These are phyloP conservation scores for Claviceps digitariae DNA, from an alignment of 2,329 filamentous ascomycete species.

Conservation along the genomic window DNA sequence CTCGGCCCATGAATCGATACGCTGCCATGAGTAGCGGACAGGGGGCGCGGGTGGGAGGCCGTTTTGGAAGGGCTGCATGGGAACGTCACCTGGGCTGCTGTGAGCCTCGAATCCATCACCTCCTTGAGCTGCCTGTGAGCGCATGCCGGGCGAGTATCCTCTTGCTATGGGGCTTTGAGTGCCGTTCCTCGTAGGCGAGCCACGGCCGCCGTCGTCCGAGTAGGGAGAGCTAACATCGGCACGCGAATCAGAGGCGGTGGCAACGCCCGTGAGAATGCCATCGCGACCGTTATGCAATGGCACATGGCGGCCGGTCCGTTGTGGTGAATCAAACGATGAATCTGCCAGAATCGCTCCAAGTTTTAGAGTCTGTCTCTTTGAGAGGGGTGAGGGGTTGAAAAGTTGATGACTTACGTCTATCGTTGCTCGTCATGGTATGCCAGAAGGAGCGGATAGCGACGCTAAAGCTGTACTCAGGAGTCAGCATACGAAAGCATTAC, in stretches of 20 bases:
- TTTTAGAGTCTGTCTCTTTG: background rate
- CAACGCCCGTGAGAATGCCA: slow-evolving; percentile 72
- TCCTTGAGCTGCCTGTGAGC: slow-evolving; percentile 59
- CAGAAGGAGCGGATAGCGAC: slow-evolving; percentile 79
- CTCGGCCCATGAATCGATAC: slow-evolving; percentile 89
- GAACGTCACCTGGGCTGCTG: slow-evolving; percentile 68
- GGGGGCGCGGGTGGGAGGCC: slow-evolving; percentile 83
- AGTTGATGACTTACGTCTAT: slow-evolving; percentile 41
- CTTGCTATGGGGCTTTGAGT: slow-evolving; percentile 37
- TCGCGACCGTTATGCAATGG: slow-evolving; percentile 73
- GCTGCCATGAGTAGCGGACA: slow-evolving; percentile 77
- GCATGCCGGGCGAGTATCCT: slow-evolving; percentile 82
- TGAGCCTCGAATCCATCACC: slow-evolving; percentile 56
- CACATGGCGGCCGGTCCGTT: slow-evolving; percentile 80
- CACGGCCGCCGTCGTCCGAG: slow-evolving; percentile 52
- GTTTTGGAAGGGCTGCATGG: slow-evolving; percentile 91
- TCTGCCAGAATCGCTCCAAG: slow-evolving; percentile 36
- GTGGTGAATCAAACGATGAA: slow-evolving; percentile 84
- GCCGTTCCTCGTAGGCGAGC: slow-evolving; percentile 38
- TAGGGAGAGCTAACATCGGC: slow-evolving; percentile 71
- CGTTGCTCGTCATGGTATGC: slow-evolving; percentile 74
- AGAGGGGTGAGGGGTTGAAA: background rate
- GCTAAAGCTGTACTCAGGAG: slow-evolving; percentile 38
- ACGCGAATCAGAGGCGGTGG: slow-evolving; percentile 80
- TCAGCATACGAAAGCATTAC: background rate